Conservation (phyloP, 148 eudicot genomes). For the Amaranthus cruentus region DNA sequence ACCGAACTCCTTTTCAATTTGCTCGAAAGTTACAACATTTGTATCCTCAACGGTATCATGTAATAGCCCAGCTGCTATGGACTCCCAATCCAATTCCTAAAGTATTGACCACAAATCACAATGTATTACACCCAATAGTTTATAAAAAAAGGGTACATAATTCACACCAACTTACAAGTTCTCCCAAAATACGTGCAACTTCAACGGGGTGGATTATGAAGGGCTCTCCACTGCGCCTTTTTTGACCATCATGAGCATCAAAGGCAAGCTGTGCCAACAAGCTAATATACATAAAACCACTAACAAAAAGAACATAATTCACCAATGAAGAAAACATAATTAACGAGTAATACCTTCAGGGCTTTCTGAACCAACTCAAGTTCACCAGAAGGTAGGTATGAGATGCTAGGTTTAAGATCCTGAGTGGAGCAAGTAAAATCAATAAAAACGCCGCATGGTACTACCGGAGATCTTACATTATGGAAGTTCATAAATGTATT, state of each 20-base stretch:
- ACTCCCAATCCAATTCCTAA: conserved; percentile 99
- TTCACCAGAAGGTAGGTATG: conserved; percentile 72
- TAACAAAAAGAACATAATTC: background rate
- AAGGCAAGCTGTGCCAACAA: conserved; percentile 74
- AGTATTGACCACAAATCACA: conserved; percentile 25
- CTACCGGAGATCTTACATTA: background rate
- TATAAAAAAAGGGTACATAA: background rate
- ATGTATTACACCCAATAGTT: background rate
- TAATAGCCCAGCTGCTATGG: conserved; percentile 92
- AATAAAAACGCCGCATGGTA: conserved; percentile 7
- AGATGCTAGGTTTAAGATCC: conserved; percentile 75
- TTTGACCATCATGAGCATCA: conserved; percentile 97
- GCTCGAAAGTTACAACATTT: conserved; percentile 78
- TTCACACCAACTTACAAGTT: conserved; percentile 63
- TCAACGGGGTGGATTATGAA: conserved; percentile 95
- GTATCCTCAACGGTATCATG: conserved; percentile 99
- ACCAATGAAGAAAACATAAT: conserved; percentile 9
- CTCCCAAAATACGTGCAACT: conserved; percentile 97
- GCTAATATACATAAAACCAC: conserved; percentile 16
- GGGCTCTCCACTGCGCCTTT: conserved; percentile 96
- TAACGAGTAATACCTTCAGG: conserved; percentile 46
- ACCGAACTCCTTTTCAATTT: conserved; percentile 81
- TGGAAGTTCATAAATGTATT: background rate
- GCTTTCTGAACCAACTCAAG: conserved; percentile 68
- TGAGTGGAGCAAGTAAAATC: conserved; percentile 29